Evolutionary conservation across 345 rosid genomes (phyloP).

Genomic region (Trapa incisa): DNA sequence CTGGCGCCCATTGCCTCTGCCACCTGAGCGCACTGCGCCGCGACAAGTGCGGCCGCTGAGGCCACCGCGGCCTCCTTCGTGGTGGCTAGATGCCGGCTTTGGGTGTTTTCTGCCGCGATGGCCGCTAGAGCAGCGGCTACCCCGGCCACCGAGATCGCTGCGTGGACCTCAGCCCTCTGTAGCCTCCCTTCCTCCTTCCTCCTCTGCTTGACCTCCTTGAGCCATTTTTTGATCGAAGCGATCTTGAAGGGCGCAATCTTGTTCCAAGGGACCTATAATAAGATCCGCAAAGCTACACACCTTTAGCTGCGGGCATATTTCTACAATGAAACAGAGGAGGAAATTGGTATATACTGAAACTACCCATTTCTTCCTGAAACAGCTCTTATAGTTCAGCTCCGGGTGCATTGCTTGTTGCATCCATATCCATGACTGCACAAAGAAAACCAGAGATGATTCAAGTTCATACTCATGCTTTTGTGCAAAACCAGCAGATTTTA

Average conservation of each 20-base stretch:
- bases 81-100: constrained; percentile 13
- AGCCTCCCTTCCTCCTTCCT: constrained; percentile 70
- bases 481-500: constrained; percentile 3
- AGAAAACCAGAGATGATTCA: too few species aligned
- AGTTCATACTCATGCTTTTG: too few species aligned
- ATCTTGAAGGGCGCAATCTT: constrained; percentile 34
- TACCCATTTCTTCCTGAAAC: constrained; percentile 78
- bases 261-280: constrained; percentile 47
- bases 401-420: constrained; percentile 99
- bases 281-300: neutral
- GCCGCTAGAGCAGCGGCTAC: constrained; percentile 79
- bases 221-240: constrained; percentile 66
- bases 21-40: constrained; percentile 65
- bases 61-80: constrained; percentile 63
- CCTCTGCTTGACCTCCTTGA: constrained; percentile 62
- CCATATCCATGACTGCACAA: constrained; percentile 88
- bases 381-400: constrained; percentile 69
- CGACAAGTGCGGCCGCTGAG: constrained; percentile 83
- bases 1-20: constrained; percentile 89
- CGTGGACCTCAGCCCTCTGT: constrained; percentile 78
- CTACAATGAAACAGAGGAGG: neutral
- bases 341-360: neutral
- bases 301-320: too few species aligned
- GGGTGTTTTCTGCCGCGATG: constrained; percentile 52
- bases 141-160: constrained; percentile 80